phyloP scores from a whole-genome alignment of 371 early-diverging fungal species.

The Rhizopus stolonifer region DNA sequence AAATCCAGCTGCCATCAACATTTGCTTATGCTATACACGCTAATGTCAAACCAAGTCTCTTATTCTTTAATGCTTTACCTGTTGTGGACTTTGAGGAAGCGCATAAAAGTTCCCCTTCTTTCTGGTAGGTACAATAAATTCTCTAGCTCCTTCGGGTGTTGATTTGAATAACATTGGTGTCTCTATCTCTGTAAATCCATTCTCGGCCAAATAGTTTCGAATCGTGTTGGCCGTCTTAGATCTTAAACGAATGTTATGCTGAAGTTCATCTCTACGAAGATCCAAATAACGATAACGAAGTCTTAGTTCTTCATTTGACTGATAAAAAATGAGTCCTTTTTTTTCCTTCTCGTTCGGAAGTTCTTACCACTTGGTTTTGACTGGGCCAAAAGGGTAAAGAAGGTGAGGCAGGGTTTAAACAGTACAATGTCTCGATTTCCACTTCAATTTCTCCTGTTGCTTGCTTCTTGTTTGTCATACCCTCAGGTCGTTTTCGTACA shows the following conservation, averaged over 20 bases:
- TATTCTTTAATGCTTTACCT: slow-evolving; percentile 59
- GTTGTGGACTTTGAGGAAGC: slow-evolving; percentile 92
- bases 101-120: slow-evolving; percentile 77
- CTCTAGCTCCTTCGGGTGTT: slow-evolving; percentile 94
- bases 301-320: slow-evolving; percentile 82
- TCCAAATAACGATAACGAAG: slow-evolving; percentile 81
- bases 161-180: slow-evolving; percentile 90
- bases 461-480: slow-evolving; percentile 50
- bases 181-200: slow-evolving; percentile 88
- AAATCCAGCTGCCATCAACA: slow-evolving; percentile 88
- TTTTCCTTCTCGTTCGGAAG: slow-evolving; percentile 2
- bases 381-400: slow-evolving; percentile 73
- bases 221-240: slow-evolving; percentile 66
- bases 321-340: slow-evolving; percentile 1
- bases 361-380: slow-evolving; percentile 57
- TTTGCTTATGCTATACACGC: slow-evolving; percentile 80
- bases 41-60: no score
- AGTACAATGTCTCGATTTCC: slow-evolving; percentile 51
- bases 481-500: slow-evolving; percentile 55
- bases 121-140: slow-evolving; percentile 92
- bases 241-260: slow-evolving; percentile 71
- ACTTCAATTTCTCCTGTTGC: slow-evolving; percentile 75
- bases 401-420: slow-evolving; percentile 73
- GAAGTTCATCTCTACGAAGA: slow-evolving; percentile 75
- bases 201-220: slow-evolving; percentile 60